Conservation (phyloP, 495 filamentous ascomycete species). For the Penicillium riverlandense region DNA sequence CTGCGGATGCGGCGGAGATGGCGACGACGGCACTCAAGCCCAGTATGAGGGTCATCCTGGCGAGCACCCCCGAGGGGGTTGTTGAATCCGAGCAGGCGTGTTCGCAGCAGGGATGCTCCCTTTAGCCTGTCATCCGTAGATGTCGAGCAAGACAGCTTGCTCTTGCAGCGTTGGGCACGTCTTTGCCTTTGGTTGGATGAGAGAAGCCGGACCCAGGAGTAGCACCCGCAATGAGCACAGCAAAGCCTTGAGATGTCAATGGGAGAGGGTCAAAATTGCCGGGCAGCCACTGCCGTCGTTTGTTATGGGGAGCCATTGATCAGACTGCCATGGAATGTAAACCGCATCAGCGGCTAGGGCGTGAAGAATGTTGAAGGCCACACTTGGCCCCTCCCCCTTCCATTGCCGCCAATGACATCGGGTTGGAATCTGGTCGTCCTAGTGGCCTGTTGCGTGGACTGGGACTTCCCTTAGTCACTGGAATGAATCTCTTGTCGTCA, state of each 20-base stretch:
- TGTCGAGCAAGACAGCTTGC: conserved; percentile 1
- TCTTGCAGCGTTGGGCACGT: neutral
- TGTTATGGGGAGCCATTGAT: conserved; percentile 29
- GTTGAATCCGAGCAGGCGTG: neutral
- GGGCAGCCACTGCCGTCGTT: conserved; percentile 11
- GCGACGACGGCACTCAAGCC: conserved; percentile 31
- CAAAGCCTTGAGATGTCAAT: conserved; percentile 4
- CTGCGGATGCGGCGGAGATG: conserved; percentile 34
- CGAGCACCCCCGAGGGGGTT: neutral
- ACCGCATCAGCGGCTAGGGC: conserved; percentile 20
- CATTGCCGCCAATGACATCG: conserved; percentile 1
- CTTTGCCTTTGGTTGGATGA: neutral
- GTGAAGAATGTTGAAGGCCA: conserved; percentile 30
- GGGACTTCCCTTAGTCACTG: too few species aligned
- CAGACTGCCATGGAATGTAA: conserved; percentile 24
- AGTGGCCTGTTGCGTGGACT: neutral
- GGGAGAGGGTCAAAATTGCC: too few species aligned
- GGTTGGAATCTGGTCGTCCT: neutral
- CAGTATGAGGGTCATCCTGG: conserved; percentile 23
- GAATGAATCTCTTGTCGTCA: too few species aligned
- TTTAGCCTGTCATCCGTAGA: conserved; percentile 1
- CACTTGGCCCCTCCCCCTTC: conserved; percentile 9
- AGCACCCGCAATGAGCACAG: conserved; percentile 7
- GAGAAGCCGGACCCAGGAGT: neutral
- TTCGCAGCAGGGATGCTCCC: neutral